These are phyloP conservation scores for Cucurbitaria berberidis DNA, from an alignment of 2,329 filamentous ascomycete species.

Conservation along the genomic window DNA sequence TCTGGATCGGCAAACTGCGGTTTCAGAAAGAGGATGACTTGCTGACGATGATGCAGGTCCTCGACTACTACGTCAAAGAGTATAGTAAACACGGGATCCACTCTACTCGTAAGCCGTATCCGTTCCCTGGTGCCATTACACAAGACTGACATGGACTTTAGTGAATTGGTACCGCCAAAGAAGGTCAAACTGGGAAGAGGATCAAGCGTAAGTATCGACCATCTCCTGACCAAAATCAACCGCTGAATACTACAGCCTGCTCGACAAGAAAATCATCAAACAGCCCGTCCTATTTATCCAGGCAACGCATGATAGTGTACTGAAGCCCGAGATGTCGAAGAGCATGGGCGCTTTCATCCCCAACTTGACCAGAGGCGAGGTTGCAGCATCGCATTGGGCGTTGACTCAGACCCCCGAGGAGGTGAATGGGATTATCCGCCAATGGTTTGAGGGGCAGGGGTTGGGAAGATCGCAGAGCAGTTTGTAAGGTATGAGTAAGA, in stretches of 20 bases:
- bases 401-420: slow-evolving; percentile 74
- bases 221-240: too few species aligned
- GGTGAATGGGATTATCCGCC: slow-evolving; percentile 71
- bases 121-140: neutral
- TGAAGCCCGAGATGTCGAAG: slow-evolving; percentile 73
- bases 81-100: slow-evolving; percentile 75
- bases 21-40: slow-evolving; percentile 14
- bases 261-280: slow-evolving; percentile 42
- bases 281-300: slow-evolving; percentile 73
- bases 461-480: slow-evolving; percentile 53
- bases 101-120: slow-evolving; percentile 65
- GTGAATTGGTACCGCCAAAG: slow-evolving; percentile 87
- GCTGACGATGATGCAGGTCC: slow-evolving; percentile 56
- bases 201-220: slow-evolving; percentile 51
- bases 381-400: slow-evolving; percentile 81
- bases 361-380: slow-evolving; percentile 68
- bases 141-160: slow-evolving; percentile 31
- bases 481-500: slow-evolving; percentile 41
- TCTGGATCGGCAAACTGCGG: slow-evolving; percentile 1
- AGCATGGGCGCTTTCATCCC: slow-evolving; percentile 74
- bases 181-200: slow-evolving; percentile 77
- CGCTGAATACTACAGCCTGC: slow-evolving; percentile 9
- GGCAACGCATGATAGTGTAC: slow-evolving; percentile 72
- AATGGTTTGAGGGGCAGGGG: slow-evolving; percentile 69
- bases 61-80: slow-evolving; percentile 77